Evolutionary conservation across 495 filamentous ascomycete species (phyloP).

Genomic region (Bacidia rubella): DNA sequence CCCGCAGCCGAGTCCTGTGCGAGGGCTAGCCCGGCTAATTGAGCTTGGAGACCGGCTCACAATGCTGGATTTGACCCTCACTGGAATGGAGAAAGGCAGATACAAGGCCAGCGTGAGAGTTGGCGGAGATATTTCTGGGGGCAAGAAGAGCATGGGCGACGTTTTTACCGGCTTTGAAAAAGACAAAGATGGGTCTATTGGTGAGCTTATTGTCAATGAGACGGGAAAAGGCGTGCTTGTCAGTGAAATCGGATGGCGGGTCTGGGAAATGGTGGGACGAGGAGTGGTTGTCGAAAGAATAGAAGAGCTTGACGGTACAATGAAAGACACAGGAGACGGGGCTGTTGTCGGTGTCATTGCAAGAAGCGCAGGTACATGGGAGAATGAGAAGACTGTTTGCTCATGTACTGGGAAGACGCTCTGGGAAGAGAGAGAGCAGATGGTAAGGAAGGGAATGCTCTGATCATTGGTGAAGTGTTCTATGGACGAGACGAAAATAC

Average conservation of each 20-base stretch:
- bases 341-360: constrained; percentile 88
- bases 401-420: constrained; percentile 95
- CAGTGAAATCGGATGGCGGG: constrained; percentile 62
- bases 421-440: constrained; percentile 91
- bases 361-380: constrained; percentile 89
- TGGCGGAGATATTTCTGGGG: constrained; percentile 78
- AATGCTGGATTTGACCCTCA: constrained; percentile 75
- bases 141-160: constrained; percentile 65
- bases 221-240: constrained; percentile 59
- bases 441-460: constrained; percentile 74
- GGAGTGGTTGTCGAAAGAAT: constrained; percentile 65
- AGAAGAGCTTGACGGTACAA: constrained; percentile 26
- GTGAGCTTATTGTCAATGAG: constrained; percentile 52
- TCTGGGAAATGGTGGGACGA: constrained; percentile 92
- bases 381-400: constrained; percentile 94
- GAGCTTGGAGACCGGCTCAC: constrained; percentile 63
- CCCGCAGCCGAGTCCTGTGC: constrained; percentile 44
- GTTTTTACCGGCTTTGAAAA: constrained; percentile 47
- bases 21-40: constrained; percentile 69
- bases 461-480: no score
- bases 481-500: no score
- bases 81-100: constrained; percentile 64
- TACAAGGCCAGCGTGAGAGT: constrained; percentile 76
- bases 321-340: constrained; percentile 46
- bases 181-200: constrained; percentile 53